Percentiles rank a stretch among this genome's conserved stretches.
phyloP scores from a whole-genome alignment of 2,329 filamentous ascomycete genomes.

The Trichoderma sp. region DNA sequence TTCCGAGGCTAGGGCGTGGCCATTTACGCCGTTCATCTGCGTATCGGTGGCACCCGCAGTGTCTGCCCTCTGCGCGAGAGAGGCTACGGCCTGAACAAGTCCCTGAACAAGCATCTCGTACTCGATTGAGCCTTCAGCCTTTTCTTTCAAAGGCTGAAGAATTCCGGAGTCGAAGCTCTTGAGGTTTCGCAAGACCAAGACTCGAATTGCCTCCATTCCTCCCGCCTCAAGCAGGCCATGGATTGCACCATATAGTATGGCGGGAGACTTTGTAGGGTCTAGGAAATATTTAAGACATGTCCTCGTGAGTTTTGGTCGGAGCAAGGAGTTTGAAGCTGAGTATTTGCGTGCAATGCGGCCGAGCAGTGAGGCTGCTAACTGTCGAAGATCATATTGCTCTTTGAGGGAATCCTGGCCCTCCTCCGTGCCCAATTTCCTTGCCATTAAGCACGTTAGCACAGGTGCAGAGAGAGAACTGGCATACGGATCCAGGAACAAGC shows the following conservation, averaged over 20 bases:
- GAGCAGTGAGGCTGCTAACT: conserved; percentile 79
- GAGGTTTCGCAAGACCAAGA: conserved; percentile 55
- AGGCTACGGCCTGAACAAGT: conserved; percentile 52
- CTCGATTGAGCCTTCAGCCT: conserved; percentile 47
- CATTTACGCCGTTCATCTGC: conserved; percentile 40
- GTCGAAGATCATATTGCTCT: conserved; percentile 75
- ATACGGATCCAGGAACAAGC: conserved; percentile 67
- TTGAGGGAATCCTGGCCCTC: conserved; percentile 49
- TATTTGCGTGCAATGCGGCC: conserved; percentile 78
- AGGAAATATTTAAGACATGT: conserved; percentile 91
- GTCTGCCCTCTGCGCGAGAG: conserved; percentile 38
- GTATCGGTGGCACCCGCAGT: conserved; percentile 33
- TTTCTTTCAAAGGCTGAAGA: conserved; percentile 52
- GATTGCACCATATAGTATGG: conserved; percentile 86
- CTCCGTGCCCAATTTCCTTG: conserved; percentile 66
- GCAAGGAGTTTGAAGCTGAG: conserved; percentile 71
- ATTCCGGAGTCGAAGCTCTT: conserved; percentile 53
- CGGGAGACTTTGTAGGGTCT: conserved; percentile 76
- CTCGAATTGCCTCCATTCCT: conserved; percentile 57
- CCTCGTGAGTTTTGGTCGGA: conserved; percentile 85
- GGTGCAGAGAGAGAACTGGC: conserved; percentile 71
- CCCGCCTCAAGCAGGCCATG: conserved; percentile 76
- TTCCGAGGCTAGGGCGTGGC: conserved; percentile 37
- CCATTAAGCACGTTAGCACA: conserved; percentile 84
- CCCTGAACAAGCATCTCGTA: conserved; percentile 55